These are phyloP conservation scores for Aspergillus sp. DNA, from an alignment of 2,329 filamentous ascomycete genomes.

Conservation along the genomic window DNA sequence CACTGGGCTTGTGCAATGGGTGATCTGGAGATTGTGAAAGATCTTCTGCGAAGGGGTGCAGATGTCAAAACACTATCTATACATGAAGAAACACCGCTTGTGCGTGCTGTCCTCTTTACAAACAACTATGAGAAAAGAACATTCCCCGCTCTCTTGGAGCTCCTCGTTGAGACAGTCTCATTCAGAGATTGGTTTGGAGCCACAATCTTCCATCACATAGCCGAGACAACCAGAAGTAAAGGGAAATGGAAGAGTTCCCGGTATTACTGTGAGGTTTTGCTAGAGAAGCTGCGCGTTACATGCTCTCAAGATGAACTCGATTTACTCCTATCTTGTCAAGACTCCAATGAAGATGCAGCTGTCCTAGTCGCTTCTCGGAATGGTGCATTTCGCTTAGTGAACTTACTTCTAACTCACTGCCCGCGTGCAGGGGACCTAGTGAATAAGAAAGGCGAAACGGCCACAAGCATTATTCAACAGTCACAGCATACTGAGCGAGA, in stretches of 20 bases:
- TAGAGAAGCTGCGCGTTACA: conserved; percentile 79
- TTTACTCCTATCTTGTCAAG: conserved; percentile 72
- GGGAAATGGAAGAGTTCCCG: conserved; percentile 84
- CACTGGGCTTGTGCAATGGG: conserved; percentile 99
- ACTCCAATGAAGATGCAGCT: conserved; percentile 85
- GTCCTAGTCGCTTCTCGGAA: conserved; percentile 84
- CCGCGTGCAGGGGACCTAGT: conserved; percentile 72
- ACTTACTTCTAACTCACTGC: conserved; percentile 66
- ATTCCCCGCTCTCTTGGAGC: conserved; percentile 77
- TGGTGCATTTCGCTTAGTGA: conserved; percentile 70
- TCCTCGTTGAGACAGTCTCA: conserved; percentile 77
- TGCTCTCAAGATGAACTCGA: conserved; percentile 73
- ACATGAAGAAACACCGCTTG: conserved; percentile 80
- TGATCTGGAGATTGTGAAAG: conserved; percentile 83
- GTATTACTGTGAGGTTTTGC: conserved; percentile 88
- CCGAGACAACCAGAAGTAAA: conserved; percentile 77
- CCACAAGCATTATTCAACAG: conserved; percentile 74
- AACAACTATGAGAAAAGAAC: conserved; percentile 94
- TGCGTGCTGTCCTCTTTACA: conserved; percentile 91
- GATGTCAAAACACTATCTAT: conserved; percentile 66
- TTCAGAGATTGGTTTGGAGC: conserved; percentile 74
- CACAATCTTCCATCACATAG: conserved; percentile 92
- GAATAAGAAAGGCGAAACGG: conserved; percentile 76
- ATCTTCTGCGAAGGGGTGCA: conserved; percentile 77
- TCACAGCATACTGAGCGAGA: conserved; percentile 65